Evolutionary conservation across 1,284 basidiomycete genomes (phyloP), one percentile per base, ranked within the genome.

Genomic region (Rhodofomes roseus): DNA sequence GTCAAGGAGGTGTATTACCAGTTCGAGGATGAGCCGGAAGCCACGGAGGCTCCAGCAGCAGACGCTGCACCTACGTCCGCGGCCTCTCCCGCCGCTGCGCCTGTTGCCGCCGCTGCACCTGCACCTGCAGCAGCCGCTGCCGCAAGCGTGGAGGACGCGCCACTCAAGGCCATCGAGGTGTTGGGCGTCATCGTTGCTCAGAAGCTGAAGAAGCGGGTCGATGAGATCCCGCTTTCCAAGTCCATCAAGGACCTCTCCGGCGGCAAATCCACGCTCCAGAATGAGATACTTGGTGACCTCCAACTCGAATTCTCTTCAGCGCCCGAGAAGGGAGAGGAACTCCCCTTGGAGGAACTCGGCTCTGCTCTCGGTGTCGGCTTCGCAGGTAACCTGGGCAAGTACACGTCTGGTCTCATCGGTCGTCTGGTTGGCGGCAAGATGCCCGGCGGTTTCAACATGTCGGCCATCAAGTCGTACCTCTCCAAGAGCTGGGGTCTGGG

Each of bases 191-290:
- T 99, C 73, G 90, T 99, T 61, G 95, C 96, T 1, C 96, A 99
- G 79, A 98, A 99, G 79, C 81, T 99, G 71, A 99, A 99, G 89
- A 99, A 98, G 82, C 85, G 81, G 62, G 83, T 95, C 39, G 83
- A 89, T 56, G 96, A 98, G 68, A 81, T 99, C 57, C 91, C 95
- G 2, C 81, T 95, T n/a, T 84, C 87, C 64, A 99, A 99, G 76
- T 92, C 95, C 1, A 96, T 99, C 82, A 98, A 98, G 77, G 96
- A 99, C 71, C 89, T 98, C 61, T 95, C 98, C 55, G 95, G 95
- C 44, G 97, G 97, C 66, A 99, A 99, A 79, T 98, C 96, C 25
- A 98, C 97, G 0, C 80, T 99, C 60, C 95, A 97, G 76, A 98
- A 98, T 74, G 96, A 98, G 76, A 96, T 98, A 63, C 80, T 98